Conservation (phyloP, 805 yeast species). For the Wickerhamomyces tratensis region DNA sequence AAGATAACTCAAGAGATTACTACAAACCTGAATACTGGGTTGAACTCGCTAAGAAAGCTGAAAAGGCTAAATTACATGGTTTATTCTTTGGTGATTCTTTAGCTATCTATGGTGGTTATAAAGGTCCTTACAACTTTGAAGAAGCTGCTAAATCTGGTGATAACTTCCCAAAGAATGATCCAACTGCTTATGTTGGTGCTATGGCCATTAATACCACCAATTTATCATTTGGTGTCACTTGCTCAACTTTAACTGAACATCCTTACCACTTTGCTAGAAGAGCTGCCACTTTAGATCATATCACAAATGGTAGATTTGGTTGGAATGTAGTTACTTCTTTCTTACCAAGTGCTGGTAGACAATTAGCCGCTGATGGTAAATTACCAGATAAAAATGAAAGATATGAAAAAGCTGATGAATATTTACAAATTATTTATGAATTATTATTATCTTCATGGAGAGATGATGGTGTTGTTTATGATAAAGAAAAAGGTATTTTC, state of each 20-base stretch:
- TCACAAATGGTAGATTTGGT: conserved; percentile 31
- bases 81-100: conserved; percentile 26
- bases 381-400: conserved; percentile 30
- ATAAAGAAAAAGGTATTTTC: conserved; percentile 18
- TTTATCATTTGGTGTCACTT: conserved; percentile 29
- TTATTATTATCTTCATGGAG: conserved; percentile 31
- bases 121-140: conserved; percentile 23
- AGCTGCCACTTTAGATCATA: conserved; percentile 31
- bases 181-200: conserved; percentile 21
- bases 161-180: conserved; percentile 22
- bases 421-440: conserved; percentile 26
- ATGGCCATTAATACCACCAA: conserved; percentile 30
- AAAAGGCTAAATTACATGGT: conserved; percentile 25
- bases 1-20: conserved; percentile 2
- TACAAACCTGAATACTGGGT: conserved; percentile 22
- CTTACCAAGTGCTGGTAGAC: conserved; percentile 30
- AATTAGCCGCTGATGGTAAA: conserved; percentile 23
- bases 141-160: conserved; percentile 20
- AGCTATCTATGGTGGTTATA: conserved; percentile 27
- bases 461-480: conserved; percentile 23
- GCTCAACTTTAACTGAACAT: conserved; percentile 30
- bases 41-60: conserved; percentile 23
- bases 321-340: conserved; percentile 35
- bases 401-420: conserved; percentile 30
- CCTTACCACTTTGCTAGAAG: conserved; percentile 32